Evolutionary conservation across 106 monocot species (phyloP), one percentile per base, ranked within the genome.

Genomic region (Dendrobium officinale): DNA sequence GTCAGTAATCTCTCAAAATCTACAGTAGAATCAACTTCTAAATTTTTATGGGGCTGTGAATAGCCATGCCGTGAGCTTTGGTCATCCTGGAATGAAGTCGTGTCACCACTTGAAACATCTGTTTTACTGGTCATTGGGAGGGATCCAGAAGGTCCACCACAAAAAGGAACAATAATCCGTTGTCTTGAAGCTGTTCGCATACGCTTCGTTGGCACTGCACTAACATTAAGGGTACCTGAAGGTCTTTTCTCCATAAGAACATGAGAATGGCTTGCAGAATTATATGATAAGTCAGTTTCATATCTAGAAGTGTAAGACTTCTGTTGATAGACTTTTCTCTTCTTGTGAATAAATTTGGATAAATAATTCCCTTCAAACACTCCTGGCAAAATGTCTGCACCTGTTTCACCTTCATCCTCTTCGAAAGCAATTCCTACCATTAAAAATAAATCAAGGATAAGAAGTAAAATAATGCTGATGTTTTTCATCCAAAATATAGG

Each of bases 41-140:
- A 75, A 79, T 86, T 91, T 80, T 86, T 93, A 83, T 79, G 85
- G 58, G 79, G 40, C 72, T 87, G 85, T 54, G 88, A 91, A 81
- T 82, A 88, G 79, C 86, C 80, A 54, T 91, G 90, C 77, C 93
- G 56, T 31, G 95, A 95, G 81, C 87, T 85, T 77, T 88, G 88
- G 58, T 99, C 99, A 82, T 95, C 90, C 80, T 93, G 93, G 40
- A 87, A 88, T 27, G 95, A 95, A 86, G 73, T 90, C 55, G 95
- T 99, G 66, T 99, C 99, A 59, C 91, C 93, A 85, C 95, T 99
- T 67, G 99, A 99, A 81, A 83, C 93, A 82, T 99, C 99, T 56
- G 90, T 95, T 90, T 92, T 97, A 85, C 83, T 95, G n/a, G 77
- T 88, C 55, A 88, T 27, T 79, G 83, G 89, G 6, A 88, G 6